Conservation (phyloP, 2,329 filamentous ascomycete species). For the Pseudogymnoascus pannorum region DNA sequence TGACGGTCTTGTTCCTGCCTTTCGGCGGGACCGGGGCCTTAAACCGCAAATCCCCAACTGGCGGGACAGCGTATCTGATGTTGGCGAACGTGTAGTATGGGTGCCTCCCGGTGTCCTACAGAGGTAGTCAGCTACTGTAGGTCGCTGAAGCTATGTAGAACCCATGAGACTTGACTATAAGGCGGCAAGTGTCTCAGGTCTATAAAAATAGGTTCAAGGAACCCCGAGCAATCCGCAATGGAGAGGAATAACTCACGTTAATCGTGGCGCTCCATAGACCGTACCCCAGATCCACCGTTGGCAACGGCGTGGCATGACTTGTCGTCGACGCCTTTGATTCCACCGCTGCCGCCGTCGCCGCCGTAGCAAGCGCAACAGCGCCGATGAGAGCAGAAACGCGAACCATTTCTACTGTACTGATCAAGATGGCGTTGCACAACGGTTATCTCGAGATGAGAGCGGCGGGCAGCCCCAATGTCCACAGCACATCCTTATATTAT, state of each 20-base stretch:
- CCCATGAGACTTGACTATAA: background rate
- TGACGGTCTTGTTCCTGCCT: conserved; percentile 26
- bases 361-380: background rate
- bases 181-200: background rate
- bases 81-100: conserved; percentile 35
- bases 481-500: conserved; percentile 1
- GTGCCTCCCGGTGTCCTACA: conserved; percentile 23
- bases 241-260: conserved; percentile 20
- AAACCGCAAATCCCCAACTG: conserved; percentile 37
- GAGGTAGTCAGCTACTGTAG: background rate
- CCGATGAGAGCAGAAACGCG: background rate
- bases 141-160: background rate
- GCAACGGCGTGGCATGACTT: conserved; percentile 9
- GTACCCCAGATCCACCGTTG: conserved; percentile 27
- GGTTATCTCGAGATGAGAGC: background rate
- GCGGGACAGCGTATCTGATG: conserved; percentile 40
- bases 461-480: background rate
- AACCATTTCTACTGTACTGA: conserved; percentile 1
- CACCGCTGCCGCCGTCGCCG: background rate
- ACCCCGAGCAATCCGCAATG: background rate
- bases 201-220: background rate
- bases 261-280: conserved; percentile 25
- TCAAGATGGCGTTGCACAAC: background rate
- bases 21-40: conserved; percentile 32
- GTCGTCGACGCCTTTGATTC: background rate